A percentile compares a stretch with the other conserved stretches of the same genome.
Evolutionary conservation across 768 basidiomycete genomes (phyloP).

Genomic region (Russula vinacea): DNA sequence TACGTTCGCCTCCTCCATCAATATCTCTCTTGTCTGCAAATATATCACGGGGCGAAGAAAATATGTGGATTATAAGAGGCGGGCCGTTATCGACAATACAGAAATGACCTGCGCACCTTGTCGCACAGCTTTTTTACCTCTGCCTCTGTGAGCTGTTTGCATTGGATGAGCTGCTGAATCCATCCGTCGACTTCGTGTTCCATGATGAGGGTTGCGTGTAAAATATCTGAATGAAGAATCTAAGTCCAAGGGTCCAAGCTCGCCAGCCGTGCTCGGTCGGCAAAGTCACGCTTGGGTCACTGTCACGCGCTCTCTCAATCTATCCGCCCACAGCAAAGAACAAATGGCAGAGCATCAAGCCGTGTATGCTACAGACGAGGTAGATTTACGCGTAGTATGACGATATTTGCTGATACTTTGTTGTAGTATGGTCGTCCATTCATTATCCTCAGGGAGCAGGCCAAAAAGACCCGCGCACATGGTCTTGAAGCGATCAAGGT

Average conservation of each 20-base stretch:
- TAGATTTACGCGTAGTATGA: constrained; percentile 32
- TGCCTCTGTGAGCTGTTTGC: constrained; percentile 92
- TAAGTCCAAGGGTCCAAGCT: constrained; percentile 17
- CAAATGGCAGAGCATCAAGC: constrained; percentile 55
- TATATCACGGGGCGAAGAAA: constrained; percentile 20
- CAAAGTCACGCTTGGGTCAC: constrained; percentile 12
- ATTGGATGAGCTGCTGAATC: constrained; percentile 95
- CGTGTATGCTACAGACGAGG: constrained; percentile 86
- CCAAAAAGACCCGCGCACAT: constrained; percentile 86
- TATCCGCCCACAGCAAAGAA: not conserved
- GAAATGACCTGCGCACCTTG: constrained; percentile 64
- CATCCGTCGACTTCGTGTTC: constrained; percentile 87
- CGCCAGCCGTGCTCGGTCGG: constrained; percentile 9
- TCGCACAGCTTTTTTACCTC: constrained; percentile 99
- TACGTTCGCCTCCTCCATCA: constrained; percentile 99
- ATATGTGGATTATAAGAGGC: constrained; percentile 28
- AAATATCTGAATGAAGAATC: constrained; percentile 24
- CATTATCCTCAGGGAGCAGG: constrained; percentile 93
- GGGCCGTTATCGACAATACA: constrained; percentile 35
- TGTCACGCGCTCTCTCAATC: constrained; percentile 4
- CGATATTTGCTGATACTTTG: constrained; percentile 10
- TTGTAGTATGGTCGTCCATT: constrained; percentile 90
- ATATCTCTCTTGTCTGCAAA: constrained; percentile 87
- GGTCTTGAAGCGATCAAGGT: constrained; percentile 96
- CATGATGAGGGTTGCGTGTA: constrained; percentile 35